Evolutionary conservation across 2,329 filamentous ascomycete genomes (phyloP).

Genomic region (Pezicula radicicola): DNA sequence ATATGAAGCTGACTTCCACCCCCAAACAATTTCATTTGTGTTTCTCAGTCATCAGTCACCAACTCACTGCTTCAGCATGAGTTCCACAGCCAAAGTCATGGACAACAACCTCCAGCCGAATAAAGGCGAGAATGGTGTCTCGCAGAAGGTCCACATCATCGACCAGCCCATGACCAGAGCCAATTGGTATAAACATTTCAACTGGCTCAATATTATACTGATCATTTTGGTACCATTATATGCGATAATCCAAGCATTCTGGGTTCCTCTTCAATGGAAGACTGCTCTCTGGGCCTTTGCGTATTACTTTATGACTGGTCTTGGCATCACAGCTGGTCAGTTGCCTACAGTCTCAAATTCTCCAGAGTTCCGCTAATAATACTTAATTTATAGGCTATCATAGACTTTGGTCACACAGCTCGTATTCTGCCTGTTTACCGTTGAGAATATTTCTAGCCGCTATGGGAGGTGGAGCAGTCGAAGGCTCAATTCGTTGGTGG

Average conservation of each 20-base stretch:
- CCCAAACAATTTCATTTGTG: neutral
- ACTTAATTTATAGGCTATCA: slow-evolving; percentile 55
- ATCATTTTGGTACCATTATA: slow-evolving; percentile 71
- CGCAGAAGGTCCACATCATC: slow-evolving; percentile 75
- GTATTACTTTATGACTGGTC: slow-evolving; percentile 78
- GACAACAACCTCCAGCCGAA: neutral
- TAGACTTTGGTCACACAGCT: slow-evolving; percentile 78
- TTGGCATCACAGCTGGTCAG: slow-evolving; percentile 72
- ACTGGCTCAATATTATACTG: slow-evolving; percentile 82
- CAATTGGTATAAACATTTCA: slow-evolving; percentile 87
- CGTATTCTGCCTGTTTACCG: slow-evolving; percentile 71
- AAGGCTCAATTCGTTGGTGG: slow-evolving; percentile 81
- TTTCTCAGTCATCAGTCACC: neutral
- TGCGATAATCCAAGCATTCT: slow-evolving; percentile 70
- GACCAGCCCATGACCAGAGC: slow-evolving; percentile 71
- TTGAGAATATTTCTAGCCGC: slow-evolving; percentile 77
- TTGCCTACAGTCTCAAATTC: slow-evolving; percentile 6
- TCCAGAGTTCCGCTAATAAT: neutral
- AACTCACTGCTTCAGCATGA: neutral
- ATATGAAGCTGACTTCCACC: neutral
- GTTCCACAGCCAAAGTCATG: neutral
- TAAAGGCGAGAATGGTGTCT: slow-evolving; percentile 37
- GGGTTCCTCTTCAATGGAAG: slow-evolving; percentile 67
- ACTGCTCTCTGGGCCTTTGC: slow-evolving; percentile 68
- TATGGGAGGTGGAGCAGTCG: slow-evolving; percentile 74